Evolutionary conservation across 176 grass and related monocot genomes (phyloP).

Genomic region (Bonia amplexicaulis): DNA sequence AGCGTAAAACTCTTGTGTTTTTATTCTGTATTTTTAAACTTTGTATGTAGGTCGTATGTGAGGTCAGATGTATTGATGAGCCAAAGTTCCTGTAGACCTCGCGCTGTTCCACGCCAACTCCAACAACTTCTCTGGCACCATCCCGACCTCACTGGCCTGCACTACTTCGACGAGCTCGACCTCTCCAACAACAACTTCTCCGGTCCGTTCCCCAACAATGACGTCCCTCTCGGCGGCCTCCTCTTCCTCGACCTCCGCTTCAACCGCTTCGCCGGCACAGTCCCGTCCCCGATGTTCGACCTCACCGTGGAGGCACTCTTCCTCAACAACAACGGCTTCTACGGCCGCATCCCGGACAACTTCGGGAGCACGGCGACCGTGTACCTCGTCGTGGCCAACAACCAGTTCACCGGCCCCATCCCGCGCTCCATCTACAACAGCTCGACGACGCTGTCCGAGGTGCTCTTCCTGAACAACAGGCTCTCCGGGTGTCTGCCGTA

Average conservation of each 20-base stretch:
- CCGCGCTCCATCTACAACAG: constrained; percentile 56
- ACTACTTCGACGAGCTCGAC: constrained; percentile 76
- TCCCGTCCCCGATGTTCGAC: constrained; percentile 49
- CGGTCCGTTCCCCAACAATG: constrained; percentile 41
- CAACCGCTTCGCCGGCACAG: constrained; percentile 40
- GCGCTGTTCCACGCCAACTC: constrained; percentile 91
- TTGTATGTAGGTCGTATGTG: accelerated
- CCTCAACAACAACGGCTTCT: constrained; percentile 83
- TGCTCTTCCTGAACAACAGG: constrained; percentile 79
- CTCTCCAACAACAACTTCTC: constrained; percentile 73
- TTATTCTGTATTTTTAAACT: too few species aligned
- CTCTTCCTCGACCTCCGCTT: constrained; percentile 84
- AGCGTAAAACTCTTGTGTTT: too few species aligned
- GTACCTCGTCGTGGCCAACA: constrained; percentile 84
- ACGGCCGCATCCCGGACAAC: constrained; percentile 38
- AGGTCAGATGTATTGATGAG: too few species aligned
- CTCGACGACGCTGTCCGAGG: constrained; percentile 46
- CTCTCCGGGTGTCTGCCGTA: constrained; percentile 74
- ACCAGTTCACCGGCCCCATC: constrained; percentile 58
- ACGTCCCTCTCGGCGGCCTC: constrained; percentile 36
- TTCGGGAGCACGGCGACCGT: constrained; percentile 43
- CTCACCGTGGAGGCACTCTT: constrained; percentile 53
- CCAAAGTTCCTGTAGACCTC: background rate
- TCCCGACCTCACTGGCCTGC: constrained; percentile 44
- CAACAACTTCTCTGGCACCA: constrained; percentile 48